Conservation (phyloP, 495 filamentous ascomycete species). For the Podospora bellae-mahoneyi region DNA sequence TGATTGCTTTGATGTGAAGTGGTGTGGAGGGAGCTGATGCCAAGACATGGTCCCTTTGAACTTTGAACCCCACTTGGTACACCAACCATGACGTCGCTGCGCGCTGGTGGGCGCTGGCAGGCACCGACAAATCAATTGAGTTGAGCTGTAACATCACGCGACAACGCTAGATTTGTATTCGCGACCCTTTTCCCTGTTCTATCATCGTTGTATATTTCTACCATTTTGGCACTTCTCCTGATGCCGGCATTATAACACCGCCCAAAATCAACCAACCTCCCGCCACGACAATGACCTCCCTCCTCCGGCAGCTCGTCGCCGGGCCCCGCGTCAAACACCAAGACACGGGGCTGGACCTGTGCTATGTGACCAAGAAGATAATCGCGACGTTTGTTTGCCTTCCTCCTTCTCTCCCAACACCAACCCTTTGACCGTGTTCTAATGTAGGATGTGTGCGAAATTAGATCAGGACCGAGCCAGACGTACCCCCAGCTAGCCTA, state of each 20-base stretch:
- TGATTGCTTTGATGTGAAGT: neutral
- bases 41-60: neutral
- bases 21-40: neutral
- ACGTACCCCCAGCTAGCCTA: conserved; percentile 89
- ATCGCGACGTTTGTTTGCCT: conserved; percentile 55
- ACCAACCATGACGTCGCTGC: neutral
- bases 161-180: too few species aligned
- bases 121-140: neutral
- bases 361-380: conserved; percentile 84
- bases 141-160: neutral
- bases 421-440: neutral
- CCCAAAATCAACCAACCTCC: too few species aligned
- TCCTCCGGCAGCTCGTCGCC: conserved; percentile 59
- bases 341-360: conserved; percentile 87
- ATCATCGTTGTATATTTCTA: neutral
- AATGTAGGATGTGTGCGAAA: neutral
- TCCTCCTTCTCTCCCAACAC: neutral
- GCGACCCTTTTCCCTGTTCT: neutral
- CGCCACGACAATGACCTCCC: conserved; percentile 43
- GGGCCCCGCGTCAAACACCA: conserved; percentile 78
- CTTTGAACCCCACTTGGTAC: neutral
- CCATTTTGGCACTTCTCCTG: too few species aligned
- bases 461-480: conserved; percentile 74
- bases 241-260: neutral
- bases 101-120: neutral